Evolutionary conservation across 768 basidiomycete genomes (phyloP).

Genomic region (Lentinus brumalis): DNA sequence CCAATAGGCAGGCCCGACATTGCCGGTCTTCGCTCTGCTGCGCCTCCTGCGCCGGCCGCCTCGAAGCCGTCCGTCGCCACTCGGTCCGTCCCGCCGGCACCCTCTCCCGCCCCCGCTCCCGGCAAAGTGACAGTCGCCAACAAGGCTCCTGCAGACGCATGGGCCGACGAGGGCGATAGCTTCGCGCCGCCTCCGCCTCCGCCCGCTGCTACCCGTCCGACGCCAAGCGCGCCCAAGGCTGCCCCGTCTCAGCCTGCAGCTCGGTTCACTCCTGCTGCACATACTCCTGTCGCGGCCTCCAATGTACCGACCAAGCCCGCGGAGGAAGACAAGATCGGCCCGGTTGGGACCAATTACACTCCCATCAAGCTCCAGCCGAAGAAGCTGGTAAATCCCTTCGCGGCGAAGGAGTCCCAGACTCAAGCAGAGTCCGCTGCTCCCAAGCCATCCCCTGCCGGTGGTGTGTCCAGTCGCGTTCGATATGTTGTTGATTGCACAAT

Average conservation of each 20-base stretch:
- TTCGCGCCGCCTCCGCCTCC: conserved; percentile 35
- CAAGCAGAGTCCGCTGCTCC: conserved; percentile 35
- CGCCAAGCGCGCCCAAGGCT: conserved; percentile 40
- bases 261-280: conserved; percentile 33
- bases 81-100: conserved; percentile 49
- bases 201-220: conserved; percentile 32
- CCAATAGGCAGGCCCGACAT: conserved; percentile 80
- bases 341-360: conserved; percentile 85
- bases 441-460: conserved; percentile 6
- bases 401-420: conserved; percentile 56
- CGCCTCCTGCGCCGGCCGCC: conserved; percentile 22
- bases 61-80: conserved; percentile 40
- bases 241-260: conserved; percentile 34
- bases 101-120: conserved; percentile 22
- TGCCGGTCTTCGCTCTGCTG: conserved; percentile 44
- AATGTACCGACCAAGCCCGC: conserved; percentile 63
- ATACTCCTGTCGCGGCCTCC: conserved; percentile 46
- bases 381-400: conserved; percentile 85
- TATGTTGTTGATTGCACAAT: not conserved
- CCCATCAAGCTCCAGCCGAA: conserved; percentile 88
- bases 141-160: conserved; percentile 47
- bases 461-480: not conserved
- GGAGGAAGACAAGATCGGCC: conserved; percentile 82
- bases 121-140: conserved; percentile 28
- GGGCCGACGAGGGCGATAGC: conserved; percentile 54